Evolutionary conservation across 2,329 filamentous ascomycete genomes (phyloP).

Genomic region (Hypoxylon sp.): DNA sequence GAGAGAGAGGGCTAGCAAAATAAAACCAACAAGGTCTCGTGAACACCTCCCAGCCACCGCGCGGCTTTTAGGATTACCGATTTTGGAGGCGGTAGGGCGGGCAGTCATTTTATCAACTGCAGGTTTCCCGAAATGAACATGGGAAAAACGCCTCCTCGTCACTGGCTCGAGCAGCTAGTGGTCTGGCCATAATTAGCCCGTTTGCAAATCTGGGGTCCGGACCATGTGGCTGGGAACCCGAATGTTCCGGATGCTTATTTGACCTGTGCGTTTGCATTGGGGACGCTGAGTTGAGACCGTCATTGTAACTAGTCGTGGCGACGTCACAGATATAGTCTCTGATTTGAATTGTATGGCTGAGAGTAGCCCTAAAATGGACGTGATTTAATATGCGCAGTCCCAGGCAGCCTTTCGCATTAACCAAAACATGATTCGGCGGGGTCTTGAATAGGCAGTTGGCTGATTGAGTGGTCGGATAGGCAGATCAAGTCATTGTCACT

Average conservation of each 20-base stretch:
- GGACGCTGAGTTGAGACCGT: constrained; percentile 17
- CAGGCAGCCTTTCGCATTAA: constrained; percentile 14
- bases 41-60: constrained; percentile 15
- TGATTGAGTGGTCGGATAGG: constrained; percentile 11
- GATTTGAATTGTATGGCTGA: constrained; percentile 3
- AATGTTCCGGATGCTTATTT: constrained; percentile 38
- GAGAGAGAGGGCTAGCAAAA: constrained; percentile 16
- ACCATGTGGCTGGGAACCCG: constrained; percentile 39
- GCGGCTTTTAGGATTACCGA: constrained; percentile 16
- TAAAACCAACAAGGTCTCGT: constrained; percentile 21
- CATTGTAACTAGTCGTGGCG: constrained; percentile 2
- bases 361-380: background rate
- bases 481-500: constrained; percentile 14
- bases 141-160: constrained; percentile 35
- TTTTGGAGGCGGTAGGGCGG: constrained; percentile 24
- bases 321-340: constrained; percentile 4
- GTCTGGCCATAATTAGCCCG: constrained; percentile 40
- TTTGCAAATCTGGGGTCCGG: constrained; percentile 43
- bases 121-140: constrained; percentile 28
- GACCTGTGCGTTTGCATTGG: constrained; percentile 49
- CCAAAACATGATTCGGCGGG: background rate
- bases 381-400: constrained; percentile 4
- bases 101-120: constrained; percentile 4
- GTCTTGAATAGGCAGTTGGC: constrained; percentile 10
- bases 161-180: constrained; percentile 21